These are phyloP conservation scores for Alternaria longipes DNA, from an alignment of 2,329 filamentous ascomycete genomes.

Conservation along the genomic window DNA sequence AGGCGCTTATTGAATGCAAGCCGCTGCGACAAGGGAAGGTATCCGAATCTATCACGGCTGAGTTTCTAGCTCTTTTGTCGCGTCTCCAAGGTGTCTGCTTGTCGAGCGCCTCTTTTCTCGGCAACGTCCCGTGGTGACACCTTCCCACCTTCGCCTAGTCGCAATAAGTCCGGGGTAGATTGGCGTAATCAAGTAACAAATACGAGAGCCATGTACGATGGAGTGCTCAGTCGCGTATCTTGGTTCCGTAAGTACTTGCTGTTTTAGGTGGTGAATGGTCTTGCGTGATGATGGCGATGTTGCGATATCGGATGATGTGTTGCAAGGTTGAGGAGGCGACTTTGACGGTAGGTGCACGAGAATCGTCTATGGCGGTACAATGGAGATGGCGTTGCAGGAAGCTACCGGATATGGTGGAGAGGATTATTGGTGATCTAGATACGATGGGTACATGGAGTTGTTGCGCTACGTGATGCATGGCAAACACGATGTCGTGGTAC, in stretches of 20 bases:
- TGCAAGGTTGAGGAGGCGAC: not conserved
- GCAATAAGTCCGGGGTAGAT: conserved; percentile 6
- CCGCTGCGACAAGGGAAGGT: not conserved
- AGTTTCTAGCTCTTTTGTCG: not conserved
- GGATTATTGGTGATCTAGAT: accelerated
- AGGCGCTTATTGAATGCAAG: not conserved
- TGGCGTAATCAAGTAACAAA: conserved; percentile 24
- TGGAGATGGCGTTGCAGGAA: not conserved
- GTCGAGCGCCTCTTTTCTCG: conserved; percentile 16
- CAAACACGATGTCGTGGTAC: conserved; percentile 11
- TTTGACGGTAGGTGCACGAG: not conserved
- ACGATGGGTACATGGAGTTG: not conserved
- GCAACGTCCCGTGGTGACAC: conserved; percentile 35
- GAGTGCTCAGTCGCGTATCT: conserved; percentile 27
- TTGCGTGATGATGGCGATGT: not conserved
- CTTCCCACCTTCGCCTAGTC: conserved; percentile 43
- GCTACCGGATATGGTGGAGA: not conserved
- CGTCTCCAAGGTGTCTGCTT: not conserved
- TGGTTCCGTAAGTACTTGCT: conserved; percentile 22
- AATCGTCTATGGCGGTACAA: not conserved
- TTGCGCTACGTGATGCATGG: not conserved
- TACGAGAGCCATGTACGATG: conserved; percentile 28
- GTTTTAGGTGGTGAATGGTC: conserved; percentile 10
- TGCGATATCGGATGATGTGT: conserved; percentile 32
- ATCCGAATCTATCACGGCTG: not conserved